Evolutionary conservation across 1,284 basidiomycete genomes (phyloP).

Genomic region (Porogramme epimiltina): DNA sequence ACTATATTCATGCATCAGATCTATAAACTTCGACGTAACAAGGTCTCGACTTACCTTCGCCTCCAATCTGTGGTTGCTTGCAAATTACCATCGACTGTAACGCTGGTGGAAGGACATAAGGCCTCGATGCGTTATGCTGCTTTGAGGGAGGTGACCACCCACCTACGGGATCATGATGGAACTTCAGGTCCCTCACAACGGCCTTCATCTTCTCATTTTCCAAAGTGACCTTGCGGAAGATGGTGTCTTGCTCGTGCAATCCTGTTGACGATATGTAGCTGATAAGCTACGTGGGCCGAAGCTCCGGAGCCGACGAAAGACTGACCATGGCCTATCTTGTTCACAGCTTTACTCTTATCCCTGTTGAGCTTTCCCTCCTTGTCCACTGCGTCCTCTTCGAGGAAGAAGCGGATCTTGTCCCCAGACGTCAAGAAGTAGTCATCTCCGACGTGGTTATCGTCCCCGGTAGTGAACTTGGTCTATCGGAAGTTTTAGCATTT

Average conservation of each 20-base stretch:
- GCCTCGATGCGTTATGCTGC: background rate
- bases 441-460: constrained; percentile 83
- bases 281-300: too few species aligned
- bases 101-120: constrained; percentile 43
- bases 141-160: constrained; percentile 12
- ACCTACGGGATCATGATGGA: constrained; percentile 85
- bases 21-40: background rate
- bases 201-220: constrained; percentile 69
- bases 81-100: constrained; percentile 96
- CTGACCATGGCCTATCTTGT: constrained; percentile 83
- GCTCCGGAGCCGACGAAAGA: too few species aligned
- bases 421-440: constrained; percentile 91
- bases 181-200: constrained; percentile 74
- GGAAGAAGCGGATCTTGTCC: constrained; percentile 90
- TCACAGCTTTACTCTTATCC: constrained; percentile 78
- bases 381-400: constrained; percentile 82
- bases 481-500: constrained; percentile 30
- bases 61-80: constrained; percentile 88
- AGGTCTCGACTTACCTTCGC: constrained; percentile 61
- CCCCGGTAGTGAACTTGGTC: constrained; percentile 88
- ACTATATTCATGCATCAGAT: constrained; percentile 41
- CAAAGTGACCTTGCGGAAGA: constrained; percentile 78
- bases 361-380: constrained; percentile 66
- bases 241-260: constrained; percentile 82
- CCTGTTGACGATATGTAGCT: constrained; percentile 50